Evolutionary conservation across 139 green algal species (phyloP), one percentile per base, ranked within the genome.

Genomic region (Monoraphidium neglectum): DNA sequence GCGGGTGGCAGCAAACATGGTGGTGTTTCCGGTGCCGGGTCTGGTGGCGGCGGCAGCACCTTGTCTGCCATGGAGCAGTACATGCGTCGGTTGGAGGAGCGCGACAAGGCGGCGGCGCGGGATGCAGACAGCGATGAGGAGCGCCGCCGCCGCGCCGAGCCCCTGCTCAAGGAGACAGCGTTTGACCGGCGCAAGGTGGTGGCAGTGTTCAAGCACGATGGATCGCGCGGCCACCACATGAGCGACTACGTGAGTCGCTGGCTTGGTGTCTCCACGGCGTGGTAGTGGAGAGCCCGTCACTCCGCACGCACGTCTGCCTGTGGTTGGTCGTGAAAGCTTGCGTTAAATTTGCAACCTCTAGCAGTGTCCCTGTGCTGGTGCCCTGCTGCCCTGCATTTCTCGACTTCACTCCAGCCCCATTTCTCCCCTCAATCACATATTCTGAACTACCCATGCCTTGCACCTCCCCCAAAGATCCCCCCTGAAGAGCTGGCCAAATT

Each of bases 151-250:
- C 43, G 32, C 49, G 26, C 57, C 10, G 37, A 79, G 35, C 82
- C 82, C 2, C 65, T 91, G 62, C 72, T 92, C 3, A 92, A 92
- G 53, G 85, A 92, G 73, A 93, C 86, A 0, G 79, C 70, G 1
- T 93, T 86, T 64, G 89, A 93, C 73, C 69, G 89, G 47, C 74
- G 89, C 32, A 87, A 87, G 79, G 69, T 83, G 56, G 77, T 83
- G 26, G 85, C 90, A 2, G 86, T 94, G 47, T 91, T 78, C 63
- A 92, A 88, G 77, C 65, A 84, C 16, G 87, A 92, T 54, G 89
- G 89, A 32, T 67, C 38, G 16, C 68, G 83, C 0, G 89, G 89
- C 1, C 90, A 95, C 74, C 90, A 95, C 79, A 95, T 95, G 90
- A 63, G 76, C 73, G 79, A 51, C 43, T 51, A n/a, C 12, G 43